Evolutionary conservation across 169 alveolate species (phyloP), one percentile per base, ranked within the genome.

Genomic region (Plasmodium adleri): DNA sequence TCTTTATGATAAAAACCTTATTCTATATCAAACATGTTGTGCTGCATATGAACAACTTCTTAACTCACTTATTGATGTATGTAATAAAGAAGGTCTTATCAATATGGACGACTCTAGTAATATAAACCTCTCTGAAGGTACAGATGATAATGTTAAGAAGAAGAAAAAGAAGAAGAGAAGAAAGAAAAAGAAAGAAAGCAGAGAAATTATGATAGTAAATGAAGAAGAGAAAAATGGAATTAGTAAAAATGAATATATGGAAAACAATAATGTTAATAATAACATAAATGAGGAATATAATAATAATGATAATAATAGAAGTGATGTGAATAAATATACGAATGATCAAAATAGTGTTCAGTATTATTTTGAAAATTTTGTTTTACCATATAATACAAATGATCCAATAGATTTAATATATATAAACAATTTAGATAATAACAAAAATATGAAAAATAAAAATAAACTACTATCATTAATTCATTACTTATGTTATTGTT

Each of bases 401-500:
- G 45, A 39, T 47, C 91, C 72, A 1, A 58, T 83, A 56, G 91
- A 83, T 68, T 52, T 83, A 20, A 83, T 83, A 15, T 68, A 68
- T 43, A 58, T 83, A 68, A 68, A 59, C n/a, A 62, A 49, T 56
- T 8, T 66, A 3, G 70, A 28, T 0, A 28, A 83, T 50, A 45
- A 20, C 24, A 83, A 63, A 68, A 52, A 56, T 60, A 67, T 67
- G 85, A 22, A 83, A 83, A 83, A 83, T 60, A 83, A 83, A 49
- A 56, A 83, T 26, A 83, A 83, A 56, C 26, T 83, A 10, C 39
- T 83, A 22, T 83, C 91, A 47, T 72, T 83, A 83, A 83, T 83
- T 83, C 91, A 83, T 83, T 83, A 83, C 22, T 63, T 83, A 15
- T 83, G 91, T 24, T 83, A 83, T 39, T 83, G 91, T 47, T 83